Evolutionary conservation across 495 filamentous ascomycete species (phyloP).

Genomic region (Aspergillus mulundensis): DNA sequence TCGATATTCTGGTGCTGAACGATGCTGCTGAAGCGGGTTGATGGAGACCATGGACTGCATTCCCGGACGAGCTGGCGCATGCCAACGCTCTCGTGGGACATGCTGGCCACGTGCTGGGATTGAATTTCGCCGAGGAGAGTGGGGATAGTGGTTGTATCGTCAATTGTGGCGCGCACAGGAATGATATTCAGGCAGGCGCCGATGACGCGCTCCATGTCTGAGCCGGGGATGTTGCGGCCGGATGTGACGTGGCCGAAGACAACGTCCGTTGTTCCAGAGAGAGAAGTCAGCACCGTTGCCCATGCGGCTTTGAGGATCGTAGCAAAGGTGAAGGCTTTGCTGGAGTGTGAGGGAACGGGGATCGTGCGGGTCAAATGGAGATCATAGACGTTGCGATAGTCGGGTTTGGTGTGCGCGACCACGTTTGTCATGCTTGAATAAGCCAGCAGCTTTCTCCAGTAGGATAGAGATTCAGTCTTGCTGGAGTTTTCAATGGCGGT

Average conservation of each 20-base stretch:
- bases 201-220: conserved; percentile 39
- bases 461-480: conserved; percentile 50
- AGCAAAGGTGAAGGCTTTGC: conserved; percentile 35
- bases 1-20: conserved; percentile 27
- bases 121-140: conserved; percentile 40
- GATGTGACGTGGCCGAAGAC: conserved; percentile 52
- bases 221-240: conserved; percentile 52
- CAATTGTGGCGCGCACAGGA: conserved; percentile 37
- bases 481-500: conserved; percentile 41
- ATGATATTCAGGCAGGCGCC: conserved; percentile 46
- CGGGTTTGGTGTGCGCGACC: conserved; percentile 19
- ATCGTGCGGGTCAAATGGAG: conserved; percentile 36
- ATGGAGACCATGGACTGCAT: conserved; percentile 42
- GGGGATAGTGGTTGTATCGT: conserved; percentile 23
- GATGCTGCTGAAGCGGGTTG: conserved; percentile 18
- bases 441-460: conserved; percentile 40
- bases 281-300: conserved; percentile 48
- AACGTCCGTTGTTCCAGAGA: conserved; percentile 47
- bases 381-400: conserved; percentile 33
- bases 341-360: conserved; percentile 27
- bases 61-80: conserved; percentile 40
- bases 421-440: conserved; percentile 45
- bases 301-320: conserved; percentile 54
- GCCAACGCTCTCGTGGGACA: conserved; percentile 40
- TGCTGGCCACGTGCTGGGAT: conserved; percentile 38